Percentiles rank a stretch among this genome's conserved stretches.
Conservation (phyloP, 768 basidiomycete species). For the Hemileccinum impolitum region DNA sequence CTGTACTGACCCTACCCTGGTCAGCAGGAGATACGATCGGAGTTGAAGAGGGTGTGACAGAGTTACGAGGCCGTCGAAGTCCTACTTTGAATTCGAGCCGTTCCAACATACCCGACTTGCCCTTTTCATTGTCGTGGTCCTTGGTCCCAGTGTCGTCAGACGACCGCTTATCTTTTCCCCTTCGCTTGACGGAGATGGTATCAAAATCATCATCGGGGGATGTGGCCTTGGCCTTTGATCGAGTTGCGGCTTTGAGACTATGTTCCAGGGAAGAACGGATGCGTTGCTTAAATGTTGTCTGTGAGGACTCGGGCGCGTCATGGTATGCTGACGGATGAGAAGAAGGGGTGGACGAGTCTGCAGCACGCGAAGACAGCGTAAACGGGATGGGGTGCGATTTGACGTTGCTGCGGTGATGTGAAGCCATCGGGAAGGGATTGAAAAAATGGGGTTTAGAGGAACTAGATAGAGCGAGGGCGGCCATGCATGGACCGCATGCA, state of each 20-base stretch:
- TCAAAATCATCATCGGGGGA: conserved; percentile 41
- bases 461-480: conserved; percentile 39
- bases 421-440: conserved; percentile 45
- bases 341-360: conserved; percentile 35
- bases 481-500: conserved; percentile 41
- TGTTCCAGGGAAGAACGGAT: conserved; percentile 67
- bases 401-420: conserved; percentile 37
- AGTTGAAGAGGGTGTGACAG: conserved; percentile 37
- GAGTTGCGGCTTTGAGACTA: conserved; percentile 59
- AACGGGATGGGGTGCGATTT: conserved; percentile 32
- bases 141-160: conserved; percentile 30
- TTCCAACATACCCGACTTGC: conserved; percentile 44
- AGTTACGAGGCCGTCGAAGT: conserved; percentile 44
- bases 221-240: conserved; percentile 45
- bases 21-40: conserved; percentile 35
- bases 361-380: conserved; percentile 43
- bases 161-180: conserved; percentile 37
- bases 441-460: conserved; percentile 38
- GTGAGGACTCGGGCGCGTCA: conserved; percentile 38
- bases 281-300: conserved; percentile 55
- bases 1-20: conserved; percentile 20
- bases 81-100: conserved; percentile 49
- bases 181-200: conserved; percentile 42
- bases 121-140: conserved; percentile 37
- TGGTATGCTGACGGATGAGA: conserved; percentile 24